These are phyloP conservation scores for Magnaporthiopsis rhizophila DNA, from an alignment of 2,329 filamentous ascomycete genomes.

Conservation along the genomic window DNA sequence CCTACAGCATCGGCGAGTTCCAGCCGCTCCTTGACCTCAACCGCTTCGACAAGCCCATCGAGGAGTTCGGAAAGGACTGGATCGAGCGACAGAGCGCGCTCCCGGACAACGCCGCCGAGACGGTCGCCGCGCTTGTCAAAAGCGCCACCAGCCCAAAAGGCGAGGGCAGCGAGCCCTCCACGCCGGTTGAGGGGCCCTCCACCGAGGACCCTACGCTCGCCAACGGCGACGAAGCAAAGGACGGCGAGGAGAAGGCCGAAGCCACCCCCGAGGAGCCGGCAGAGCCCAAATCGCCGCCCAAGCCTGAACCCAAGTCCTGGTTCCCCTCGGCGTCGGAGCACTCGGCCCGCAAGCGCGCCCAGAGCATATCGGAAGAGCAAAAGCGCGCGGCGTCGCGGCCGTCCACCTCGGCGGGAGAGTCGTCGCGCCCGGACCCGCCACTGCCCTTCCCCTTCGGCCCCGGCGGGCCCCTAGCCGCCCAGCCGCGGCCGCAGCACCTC, in stretches of 20 bases:
- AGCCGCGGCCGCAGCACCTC: constrained; percentile 5
- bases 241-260: background rate
- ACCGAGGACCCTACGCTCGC: constrained; percentile 50
- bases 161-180: constrained; percentile 11
- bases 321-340: constrained; percentile 28
- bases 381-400: constrained; percentile 8
- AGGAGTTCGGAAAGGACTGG: constrained; percentile 40
- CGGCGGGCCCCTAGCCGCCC: background rate
- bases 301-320: constrained; percentile 21
- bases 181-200: constrained; percentile 33
- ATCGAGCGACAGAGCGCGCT: constrained; percentile 20
- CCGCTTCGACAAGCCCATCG: constrained; percentile 45
- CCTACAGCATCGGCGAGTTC: constrained; percentile 59
- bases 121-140: constrained; percentile 22
- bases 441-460: constrained; percentile 8
- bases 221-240: constrained; percentile 25
- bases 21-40: constrained; percentile 58
- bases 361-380: constrained; percentile 7
- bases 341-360: constrained; percentile 14
- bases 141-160: constrained; percentile 18
- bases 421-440: constrained; percentile 8
- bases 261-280: background rate
- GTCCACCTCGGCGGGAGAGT: constrained; percentile 11
- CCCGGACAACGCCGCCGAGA: constrained; percentile 16
- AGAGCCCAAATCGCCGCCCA: constrained; percentile 16